Evolutionary conservation across 306 rosid species (phyloP).

Genomic region (Adenanthera pavonina): DNA sequence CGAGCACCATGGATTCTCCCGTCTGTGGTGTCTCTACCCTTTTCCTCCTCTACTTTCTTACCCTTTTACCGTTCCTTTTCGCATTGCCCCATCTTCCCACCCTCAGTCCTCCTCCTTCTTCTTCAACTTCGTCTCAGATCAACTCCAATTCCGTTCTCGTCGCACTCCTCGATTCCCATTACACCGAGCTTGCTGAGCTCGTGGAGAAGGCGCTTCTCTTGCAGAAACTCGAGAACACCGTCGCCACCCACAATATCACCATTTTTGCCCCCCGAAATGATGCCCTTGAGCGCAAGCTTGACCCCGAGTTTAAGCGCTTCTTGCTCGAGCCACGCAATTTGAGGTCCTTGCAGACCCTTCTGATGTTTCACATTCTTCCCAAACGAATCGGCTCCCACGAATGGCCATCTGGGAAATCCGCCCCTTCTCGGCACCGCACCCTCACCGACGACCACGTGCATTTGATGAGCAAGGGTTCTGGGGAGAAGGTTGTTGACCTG

Average conservation of each 20-base stretch:
- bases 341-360: slow-evolving; percentile 13
- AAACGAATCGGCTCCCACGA: background rate
- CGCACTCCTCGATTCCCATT: slow-evolving; percentile 23
- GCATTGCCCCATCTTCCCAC: slow-evolving; percentile 9
- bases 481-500: slow-evolving; percentile 5
- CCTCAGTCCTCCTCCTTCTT: background rate
- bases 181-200: slow-evolving; percentile 14
- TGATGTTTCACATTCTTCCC: slow-evolving; percentile 20
- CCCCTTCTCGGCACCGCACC: background rate
- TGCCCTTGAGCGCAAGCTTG: slow-evolving; percentile 11
- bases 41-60: background rate
- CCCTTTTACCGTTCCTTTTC: background rate
- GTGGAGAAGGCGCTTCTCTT: slow-evolving; percentile 23
- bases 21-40: slow-evolving; percentile 13
- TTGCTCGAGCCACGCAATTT: slow-evolving; percentile 9
- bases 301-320: slow-evolving; percentile 28
- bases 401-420: background rate
- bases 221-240: background rate
- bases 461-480: background rate
- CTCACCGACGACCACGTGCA: background rate
- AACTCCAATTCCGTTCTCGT: slow-evolving; percentile 29
- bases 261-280: slow-evolving; percentile 14
- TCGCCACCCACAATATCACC: slow-evolving; percentile 11
- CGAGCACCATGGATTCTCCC: slow-evolving; percentile 12
- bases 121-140: background rate